Percentiles rank a stretch among this genome's conserved stretches.
These are phyloP conservation scores for Sclerotinia borealis DNA, from an alignment of 2,329 filamentous ascomycete genomes.

Conservation along the genomic window DNA sequence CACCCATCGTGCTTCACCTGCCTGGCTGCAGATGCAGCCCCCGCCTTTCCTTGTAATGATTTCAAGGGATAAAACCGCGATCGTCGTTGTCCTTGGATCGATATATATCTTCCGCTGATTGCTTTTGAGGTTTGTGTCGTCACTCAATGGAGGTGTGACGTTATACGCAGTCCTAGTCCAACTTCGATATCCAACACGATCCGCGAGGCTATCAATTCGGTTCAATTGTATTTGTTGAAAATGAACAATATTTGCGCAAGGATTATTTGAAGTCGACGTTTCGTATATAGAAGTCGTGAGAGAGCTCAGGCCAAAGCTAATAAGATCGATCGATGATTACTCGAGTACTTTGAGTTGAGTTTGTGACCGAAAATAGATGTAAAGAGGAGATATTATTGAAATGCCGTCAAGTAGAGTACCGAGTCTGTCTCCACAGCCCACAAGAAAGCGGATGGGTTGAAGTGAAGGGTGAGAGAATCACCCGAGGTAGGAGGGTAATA, in stretches of 20 bases:
- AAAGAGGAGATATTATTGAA: slow-evolving; percentile 5
- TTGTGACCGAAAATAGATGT: neutral
- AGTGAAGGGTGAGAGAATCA: neutral
- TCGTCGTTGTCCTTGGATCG: neutral
- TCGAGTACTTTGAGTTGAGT: neutral
- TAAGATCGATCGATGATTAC: neutral
- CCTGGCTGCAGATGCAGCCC: slow-evolving; percentile 28
- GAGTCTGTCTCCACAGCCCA: slow-evolving; percentile 4
- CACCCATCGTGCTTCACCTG: slow-evolving; percentile 62
- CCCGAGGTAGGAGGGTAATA: neutral
- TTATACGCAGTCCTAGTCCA: neutral
- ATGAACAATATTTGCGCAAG: neutral
- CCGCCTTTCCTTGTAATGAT: slow-evolving; percentile 17
- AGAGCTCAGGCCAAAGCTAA: neutral
- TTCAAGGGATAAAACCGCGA: neutral
- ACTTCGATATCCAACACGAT: slow-evolving; percentile 8
- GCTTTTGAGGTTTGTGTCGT: neutral
- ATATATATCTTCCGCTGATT: neutral
- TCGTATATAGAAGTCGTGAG: neutral
- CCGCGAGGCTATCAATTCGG: neutral
- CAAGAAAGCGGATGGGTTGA: slow-evolving; percentile 1
- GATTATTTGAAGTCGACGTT: neutral
- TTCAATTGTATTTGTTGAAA: neutral
- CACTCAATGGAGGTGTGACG: slow-evolving; percentile 2
- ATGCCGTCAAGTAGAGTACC: slow-evolving; percentile 2